Percentiles rank a stretch among this genome's conserved stretches.
Conservation (phyloP, 2,329 filamentous ascomycete genomes). For the Lizonia empirigonia region DNA sequence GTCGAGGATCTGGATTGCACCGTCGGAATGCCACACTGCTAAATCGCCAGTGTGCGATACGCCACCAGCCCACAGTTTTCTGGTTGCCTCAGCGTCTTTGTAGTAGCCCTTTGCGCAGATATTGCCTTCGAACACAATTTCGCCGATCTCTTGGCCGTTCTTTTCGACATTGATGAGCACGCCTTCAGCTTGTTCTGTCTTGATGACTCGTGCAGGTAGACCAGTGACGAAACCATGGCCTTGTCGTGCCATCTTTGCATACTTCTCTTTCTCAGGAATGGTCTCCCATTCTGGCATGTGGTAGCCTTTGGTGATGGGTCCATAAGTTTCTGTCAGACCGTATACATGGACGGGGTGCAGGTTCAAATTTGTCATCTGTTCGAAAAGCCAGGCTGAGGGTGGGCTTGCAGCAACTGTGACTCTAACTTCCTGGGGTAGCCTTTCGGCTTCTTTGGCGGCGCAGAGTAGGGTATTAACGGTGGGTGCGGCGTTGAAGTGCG, state of each 20-base stretch:
- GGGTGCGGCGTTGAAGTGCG: conserved; percentile 93
- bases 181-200: conserved; percentile 72
- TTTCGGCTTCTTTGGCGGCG: conserved; percentile 74
- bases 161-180: conserved; percentile 69
- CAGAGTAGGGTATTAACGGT: conserved; percentile 96
- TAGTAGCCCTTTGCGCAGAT: conserved; percentile 92
- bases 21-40: conserved; percentile 91
- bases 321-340: conserved; percentile 86
- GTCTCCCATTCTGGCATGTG: conserved; percentile 82
- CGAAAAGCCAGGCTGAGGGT: conserved; percentile 86
- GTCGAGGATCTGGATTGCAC: conserved; percentile 89
- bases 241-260: conserved; percentile 88
- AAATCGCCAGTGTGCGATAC: conserved; percentile 89
- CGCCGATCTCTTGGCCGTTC: conserved; percentile 77
- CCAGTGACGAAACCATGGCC: conserved; percentile 89
- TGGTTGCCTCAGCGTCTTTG: conserved; percentile 84
- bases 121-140: conserved; percentile 88
- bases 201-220: conserved; percentile 80
- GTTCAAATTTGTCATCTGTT: conserved; percentile 88
- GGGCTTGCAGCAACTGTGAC: conserved; percentile 94
- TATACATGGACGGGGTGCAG: conserved; percentile 93
- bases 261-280: conserved; percentile 76
- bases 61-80: conserved; percentile 84
- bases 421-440: conserved; percentile 71
- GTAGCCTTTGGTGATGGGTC: conserved; percentile 94